Conservation (phyloP, 1,139 yeast species). For the Magnusiomyces paraingens region DNA sequence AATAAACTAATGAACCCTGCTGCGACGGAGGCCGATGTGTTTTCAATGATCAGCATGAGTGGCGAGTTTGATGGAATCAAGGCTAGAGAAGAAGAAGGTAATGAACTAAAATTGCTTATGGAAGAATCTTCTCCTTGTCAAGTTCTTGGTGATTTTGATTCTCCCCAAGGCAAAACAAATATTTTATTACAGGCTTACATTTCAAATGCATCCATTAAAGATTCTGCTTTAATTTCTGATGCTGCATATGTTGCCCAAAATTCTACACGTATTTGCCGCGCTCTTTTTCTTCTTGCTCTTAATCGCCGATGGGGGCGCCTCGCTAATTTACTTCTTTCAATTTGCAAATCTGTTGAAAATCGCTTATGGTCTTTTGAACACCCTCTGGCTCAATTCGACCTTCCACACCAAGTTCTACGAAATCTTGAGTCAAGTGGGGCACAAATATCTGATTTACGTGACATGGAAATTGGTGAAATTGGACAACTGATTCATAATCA, state of each 20-base stretch:
- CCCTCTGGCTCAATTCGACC: constrained; percentile 80
- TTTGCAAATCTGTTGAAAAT: constrained; percentile 82
- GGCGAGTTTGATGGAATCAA: constrained; percentile 90
- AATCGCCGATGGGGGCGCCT: constrained; percentile 87
- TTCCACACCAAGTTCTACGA: constrained; percentile 60
- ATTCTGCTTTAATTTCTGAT: constrained; percentile 80
- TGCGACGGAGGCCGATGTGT: constrained; percentile 88
- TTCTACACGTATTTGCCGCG: constrained; percentile 86
- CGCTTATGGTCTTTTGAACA: constrained; percentile 88
- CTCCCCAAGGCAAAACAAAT: constrained; percentile 83
- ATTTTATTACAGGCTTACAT: constrained; percentile 82
- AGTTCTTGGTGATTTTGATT: constrained; percentile 68
- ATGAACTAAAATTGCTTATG: constrained; percentile 55
- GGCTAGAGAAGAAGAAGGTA: constrained; percentile 78
- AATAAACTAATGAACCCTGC: constrained; percentile 75
- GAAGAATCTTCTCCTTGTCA: constrained; percentile 66
- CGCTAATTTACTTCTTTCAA: constrained; percentile 62
- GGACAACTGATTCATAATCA: constrained; percentile 86
- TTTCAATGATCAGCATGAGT: constrained; percentile 87
- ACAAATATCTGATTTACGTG: constrained; percentile 63
- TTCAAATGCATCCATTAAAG: constrained; percentile 64
- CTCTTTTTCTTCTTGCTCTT: constrained; percentile 77
- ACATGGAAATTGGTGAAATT: constrained; percentile 65
- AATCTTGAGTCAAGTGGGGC: constrained; percentile 61
- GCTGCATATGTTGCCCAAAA: constrained; percentile 93